Conservation (phyloP, 805 yeast species). For the Nakazawaea ishiwadae region DNA sequence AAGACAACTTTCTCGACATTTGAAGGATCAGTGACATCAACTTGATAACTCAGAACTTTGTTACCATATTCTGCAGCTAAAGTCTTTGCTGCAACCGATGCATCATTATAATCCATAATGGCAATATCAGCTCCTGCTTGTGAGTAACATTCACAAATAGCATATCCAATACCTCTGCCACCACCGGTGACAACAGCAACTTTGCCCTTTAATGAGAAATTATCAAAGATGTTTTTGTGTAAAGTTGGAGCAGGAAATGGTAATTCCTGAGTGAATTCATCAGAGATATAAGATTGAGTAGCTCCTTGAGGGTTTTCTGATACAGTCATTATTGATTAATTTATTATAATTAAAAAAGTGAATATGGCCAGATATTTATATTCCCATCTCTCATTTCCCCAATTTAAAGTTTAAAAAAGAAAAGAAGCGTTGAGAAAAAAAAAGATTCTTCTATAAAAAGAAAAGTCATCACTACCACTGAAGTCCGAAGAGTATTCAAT, state of each 20-base stretch:
- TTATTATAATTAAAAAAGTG: no score
- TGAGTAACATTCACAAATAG: constrained; percentile 77
- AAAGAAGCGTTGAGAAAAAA: no score
- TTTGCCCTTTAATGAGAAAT: constrained; percentile 77
- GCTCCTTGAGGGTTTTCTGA: background rate
- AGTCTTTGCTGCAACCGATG: constrained; percentile 27
- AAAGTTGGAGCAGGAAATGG: constrained; percentile 50
- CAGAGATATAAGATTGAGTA: constrained; percentile 11
- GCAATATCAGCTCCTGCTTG: constrained; percentile 88
- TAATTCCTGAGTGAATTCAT: constrained; percentile 28
- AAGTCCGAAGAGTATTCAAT: no score
- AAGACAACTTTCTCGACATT: constrained; percentile 25
- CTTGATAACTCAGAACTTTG: constrained; percentile 16
- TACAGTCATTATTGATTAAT: constrained; percentile 3
- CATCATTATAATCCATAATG: constrained; percentile 30
- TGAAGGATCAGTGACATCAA: constrained; percentile 27
- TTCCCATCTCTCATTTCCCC: no score
- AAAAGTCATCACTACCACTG: no score
- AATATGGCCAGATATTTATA: no score
- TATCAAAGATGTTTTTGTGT: constrained; percentile 50
- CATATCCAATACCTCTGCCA: constrained; percentile 77
- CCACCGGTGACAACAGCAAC: constrained; percentile 85
- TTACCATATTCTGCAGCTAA: constrained; percentile 34
- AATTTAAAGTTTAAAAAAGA: no score
- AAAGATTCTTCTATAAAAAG: no score